A percentile compares a stretch with the other conserved stretches of the same genome.
Evolutionary conservation across 495 filamentous ascomycete genomes (phyloP).

Genomic region (Trichoderma erinaceum): DNA sequence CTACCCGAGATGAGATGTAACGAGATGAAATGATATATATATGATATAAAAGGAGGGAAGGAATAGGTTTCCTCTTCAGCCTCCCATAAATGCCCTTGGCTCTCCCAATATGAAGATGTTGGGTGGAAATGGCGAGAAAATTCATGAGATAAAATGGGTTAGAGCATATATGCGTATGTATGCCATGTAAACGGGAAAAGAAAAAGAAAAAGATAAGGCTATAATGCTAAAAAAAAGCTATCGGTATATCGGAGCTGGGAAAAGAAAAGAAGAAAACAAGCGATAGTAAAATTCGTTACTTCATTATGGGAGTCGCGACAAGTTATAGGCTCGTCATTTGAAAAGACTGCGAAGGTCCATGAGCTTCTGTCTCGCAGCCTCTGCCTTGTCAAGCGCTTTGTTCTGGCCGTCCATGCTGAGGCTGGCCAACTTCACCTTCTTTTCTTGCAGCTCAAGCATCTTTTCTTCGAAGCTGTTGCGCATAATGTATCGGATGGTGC

Average conservation of each 20-base stretch:
- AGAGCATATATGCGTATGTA: neutral
- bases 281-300: neutral
- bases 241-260: neutral
- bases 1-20: neutral
- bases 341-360: conserved; percentile 80
- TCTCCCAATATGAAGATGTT: neutral
- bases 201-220: neutral
- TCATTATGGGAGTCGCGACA: neutral
- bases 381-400: conserved; percentile 56
- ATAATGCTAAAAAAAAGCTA: neutral
- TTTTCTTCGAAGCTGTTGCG: conserved; percentile 85
- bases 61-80: neutral
- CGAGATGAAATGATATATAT: neutral
- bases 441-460: conserved; percentile 79
- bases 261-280: neutral
- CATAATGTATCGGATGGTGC: conserved; percentile 83
- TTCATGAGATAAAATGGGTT: neutral
- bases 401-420: conserved; percentile 66
- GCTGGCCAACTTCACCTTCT: conserved; percentile 84
- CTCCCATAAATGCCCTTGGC: neutral
- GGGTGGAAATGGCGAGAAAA: neutral
- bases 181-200: neutral
- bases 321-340: conserved; percentile 41
- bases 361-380: conserved; percentile 68
- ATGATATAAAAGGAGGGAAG: neutral